Conservation (phyloP, 2,329 filamentous ascomycete species). For the Sclerotinia sclerotiorum region DNA sequence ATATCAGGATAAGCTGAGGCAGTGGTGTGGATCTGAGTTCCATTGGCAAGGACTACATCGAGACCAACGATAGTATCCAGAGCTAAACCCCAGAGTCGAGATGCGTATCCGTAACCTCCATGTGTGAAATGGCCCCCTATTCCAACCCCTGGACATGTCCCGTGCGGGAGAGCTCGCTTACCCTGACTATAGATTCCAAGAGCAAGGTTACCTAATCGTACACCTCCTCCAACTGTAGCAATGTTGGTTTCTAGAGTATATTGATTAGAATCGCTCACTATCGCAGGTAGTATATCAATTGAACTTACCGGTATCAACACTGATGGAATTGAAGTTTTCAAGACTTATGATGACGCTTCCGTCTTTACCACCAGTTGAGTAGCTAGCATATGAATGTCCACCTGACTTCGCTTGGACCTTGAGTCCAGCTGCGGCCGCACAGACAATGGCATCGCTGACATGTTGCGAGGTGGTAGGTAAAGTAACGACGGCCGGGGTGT, state of each 20-base stretch:
- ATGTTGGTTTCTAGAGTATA: constrained; percentile 25
- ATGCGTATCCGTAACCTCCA: constrained; percentile 47
- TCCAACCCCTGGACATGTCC: constrained; percentile 49
- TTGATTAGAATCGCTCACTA: not conserved
- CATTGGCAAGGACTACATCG: constrained; percentile 47
- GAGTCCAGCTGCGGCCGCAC: constrained; percentile 45
- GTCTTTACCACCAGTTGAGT: constrained; percentile 48
- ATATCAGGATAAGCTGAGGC: constrained; percentile 36
- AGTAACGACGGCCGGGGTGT: constrained; percentile 31
- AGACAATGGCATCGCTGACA: constrained; percentile 49
- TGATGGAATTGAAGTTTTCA: constrained; percentile 52
- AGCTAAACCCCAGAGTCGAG: constrained; percentile 51
- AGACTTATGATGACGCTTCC: constrained; percentile 57
- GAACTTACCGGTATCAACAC: constrained; percentile 46
- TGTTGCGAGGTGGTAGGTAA: constrained; percentile 38
- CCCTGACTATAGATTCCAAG: constrained; percentile 41
- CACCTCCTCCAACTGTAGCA: constrained; percentile 44
- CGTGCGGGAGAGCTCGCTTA: constrained; percentile 45
- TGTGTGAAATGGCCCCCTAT: constrained; percentile 49
- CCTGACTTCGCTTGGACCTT: constrained; percentile 54
- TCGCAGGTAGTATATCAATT: not conserved
- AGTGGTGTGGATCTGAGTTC: constrained; percentile 35
- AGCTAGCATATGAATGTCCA: constrained; percentile 57
- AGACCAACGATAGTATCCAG: constrained; percentile 52
- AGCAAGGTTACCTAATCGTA: constrained; percentile 48